Percentiles rank a stretch among this genome's conserved stretches.
These are phyloP conservation scores for Chenopodium berlandieri DNA, from an alignment of 148 eudicot species.

Conservation along the genomic window DNA sequence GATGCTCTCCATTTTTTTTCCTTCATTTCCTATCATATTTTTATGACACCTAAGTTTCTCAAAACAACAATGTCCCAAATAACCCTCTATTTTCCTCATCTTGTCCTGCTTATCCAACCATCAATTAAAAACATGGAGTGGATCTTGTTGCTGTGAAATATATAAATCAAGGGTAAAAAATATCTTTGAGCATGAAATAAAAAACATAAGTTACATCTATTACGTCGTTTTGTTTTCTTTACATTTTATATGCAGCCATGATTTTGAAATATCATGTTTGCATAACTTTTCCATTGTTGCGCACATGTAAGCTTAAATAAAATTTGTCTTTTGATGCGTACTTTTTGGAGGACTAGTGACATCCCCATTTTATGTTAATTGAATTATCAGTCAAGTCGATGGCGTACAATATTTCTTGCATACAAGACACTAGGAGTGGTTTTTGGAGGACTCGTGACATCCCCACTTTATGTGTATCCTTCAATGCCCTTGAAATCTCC, in stretches of 20 bases:
- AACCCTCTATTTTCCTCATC: no score
- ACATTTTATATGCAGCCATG: not conserved
- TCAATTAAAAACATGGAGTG: no score
- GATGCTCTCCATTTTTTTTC: no score
- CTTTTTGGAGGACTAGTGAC: not conserved
- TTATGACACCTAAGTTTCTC: no score
- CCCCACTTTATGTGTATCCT: slow-evolving; percentile 67
- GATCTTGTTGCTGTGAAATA: not conserved
- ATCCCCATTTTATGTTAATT: not conserved
- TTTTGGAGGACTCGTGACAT: slow-evolving; percentile 66
- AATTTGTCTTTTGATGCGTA: not conserved
- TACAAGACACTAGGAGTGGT: slow-evolving; percentile 65
- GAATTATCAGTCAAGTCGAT: slow-evolving; percentile 20
- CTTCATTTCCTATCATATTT: no score
- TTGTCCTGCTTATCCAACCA: no score
- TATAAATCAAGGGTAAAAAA: not conserved
- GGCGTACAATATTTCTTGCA: slow-evolving; percentile 46
- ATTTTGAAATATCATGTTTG: not conserved
- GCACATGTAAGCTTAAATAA: not conserved
- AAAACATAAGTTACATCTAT: no score
- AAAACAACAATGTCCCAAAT: no score
- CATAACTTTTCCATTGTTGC: not conserved
- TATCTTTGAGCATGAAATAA: not conserved
- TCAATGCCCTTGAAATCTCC: slow-evolving; percentile 60
- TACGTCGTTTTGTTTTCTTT: no score